These are phyloP conservation scores for Geotrichum cucujoidarum DNA, from an alignment of 1,139 yeast genomes.

Conservation along the genomic window DNA sequence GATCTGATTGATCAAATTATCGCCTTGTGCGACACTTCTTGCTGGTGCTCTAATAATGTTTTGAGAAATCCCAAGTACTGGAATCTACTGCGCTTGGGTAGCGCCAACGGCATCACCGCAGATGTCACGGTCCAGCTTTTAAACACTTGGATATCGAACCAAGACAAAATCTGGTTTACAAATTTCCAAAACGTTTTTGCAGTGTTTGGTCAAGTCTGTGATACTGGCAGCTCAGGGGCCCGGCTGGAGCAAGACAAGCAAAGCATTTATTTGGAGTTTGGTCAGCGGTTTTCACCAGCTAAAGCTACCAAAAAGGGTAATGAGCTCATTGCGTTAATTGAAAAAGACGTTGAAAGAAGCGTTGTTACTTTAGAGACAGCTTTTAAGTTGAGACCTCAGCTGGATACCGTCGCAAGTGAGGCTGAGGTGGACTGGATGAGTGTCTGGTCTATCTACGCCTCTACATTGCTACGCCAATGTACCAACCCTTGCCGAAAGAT, in stretches of 20 bases:
- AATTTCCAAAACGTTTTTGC: conserved; percentile 45
- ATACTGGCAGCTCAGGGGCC: conserved; percentile 76
- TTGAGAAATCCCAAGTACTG: conserved; percentile 46
- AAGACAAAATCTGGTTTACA: neutral
- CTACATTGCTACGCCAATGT: conserved; percentile 83
- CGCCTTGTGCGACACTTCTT: conserved; percentile 46
- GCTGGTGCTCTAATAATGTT: conserved; percentile 41
- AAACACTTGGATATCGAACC: conserved; percentile 24
- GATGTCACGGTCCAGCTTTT: conserved; percentile 45
- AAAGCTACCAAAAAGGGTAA: conserved; percentile 18
- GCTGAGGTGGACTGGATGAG: conserved; percentile 18
- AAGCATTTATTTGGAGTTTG: conserved; percentile 31
- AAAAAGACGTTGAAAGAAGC: conserved; percentile 53
- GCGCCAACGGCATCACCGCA: conserved; percentile 51
- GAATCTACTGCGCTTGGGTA: conserved; percentile 55
- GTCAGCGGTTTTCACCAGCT: conserved; percentile 17
- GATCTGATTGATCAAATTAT: conserved; percentile 47
- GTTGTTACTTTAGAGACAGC: conserved; percentile 50
- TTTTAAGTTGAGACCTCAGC: conserved; percentile 20
- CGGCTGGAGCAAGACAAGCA: conserved; percentile 65
- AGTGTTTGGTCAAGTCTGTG: conserved; percentile 71
- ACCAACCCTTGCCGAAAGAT: conserved; percentile 81
- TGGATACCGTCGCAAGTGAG: conserved; percentile 13
- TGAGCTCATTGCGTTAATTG: conserved; percentile 19
- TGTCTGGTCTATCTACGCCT: conserved; percentile 27